phyloP scores from a whole-genome alignment of 2,329 filamentous ascomycete species.

The Ophiostoma pallidulum region DNA sequence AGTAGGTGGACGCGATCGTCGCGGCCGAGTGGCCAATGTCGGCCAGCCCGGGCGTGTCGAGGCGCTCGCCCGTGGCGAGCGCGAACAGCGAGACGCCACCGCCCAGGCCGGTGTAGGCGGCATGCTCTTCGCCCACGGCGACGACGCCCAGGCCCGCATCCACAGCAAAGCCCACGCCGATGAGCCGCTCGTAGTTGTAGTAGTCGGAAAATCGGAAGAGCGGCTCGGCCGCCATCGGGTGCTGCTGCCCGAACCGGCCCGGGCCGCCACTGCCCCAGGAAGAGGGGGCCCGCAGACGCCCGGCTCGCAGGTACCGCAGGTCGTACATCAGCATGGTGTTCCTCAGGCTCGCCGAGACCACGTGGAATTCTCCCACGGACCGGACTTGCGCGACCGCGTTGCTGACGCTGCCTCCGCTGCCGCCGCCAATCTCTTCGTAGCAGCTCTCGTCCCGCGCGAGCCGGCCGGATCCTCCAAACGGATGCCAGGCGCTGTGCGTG shows the following conservation, averaged over 20 bases:
- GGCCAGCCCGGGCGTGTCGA: constrained; percentile 25
- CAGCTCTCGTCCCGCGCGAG: background rate
- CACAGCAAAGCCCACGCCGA: constrained; percentile 38
- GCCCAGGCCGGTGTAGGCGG: constrained; percentile 29
- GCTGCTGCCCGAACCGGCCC: no score
- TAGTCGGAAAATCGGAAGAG: constrained; percentile 41
- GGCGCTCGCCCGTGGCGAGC: constrained; percentile 32
- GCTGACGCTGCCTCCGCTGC: background rate
- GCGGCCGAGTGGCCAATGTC: background rate
- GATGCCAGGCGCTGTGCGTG: constrained; percentile 13
- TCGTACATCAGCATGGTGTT: constrained; percentile 48
- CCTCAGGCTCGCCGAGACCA: constrained; percentile 43
- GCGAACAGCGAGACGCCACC: constrained; percentile 42
- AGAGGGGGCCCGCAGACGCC: no score
- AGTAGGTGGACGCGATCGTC: background rate
- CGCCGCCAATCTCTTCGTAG: no score
- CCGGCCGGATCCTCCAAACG: background rate
- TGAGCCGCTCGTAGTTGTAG: constrained; percentile 33
- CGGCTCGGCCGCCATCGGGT: constrained; percentile 22
- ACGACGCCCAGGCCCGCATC: constrained; percentile 40
- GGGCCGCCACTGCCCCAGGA: background rate
- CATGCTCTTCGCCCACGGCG: constrained; percentile 39
- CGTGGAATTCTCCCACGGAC: constrained; percentile 37
- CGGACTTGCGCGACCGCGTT: constrained; percentile 34
- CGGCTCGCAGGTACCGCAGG: constrained; percentile 31